These are phyloP conservation scores for Williopsis jadinii DNA, from an alignment of 1,139 yeast species.

Conservation along the genomic window DNA sequence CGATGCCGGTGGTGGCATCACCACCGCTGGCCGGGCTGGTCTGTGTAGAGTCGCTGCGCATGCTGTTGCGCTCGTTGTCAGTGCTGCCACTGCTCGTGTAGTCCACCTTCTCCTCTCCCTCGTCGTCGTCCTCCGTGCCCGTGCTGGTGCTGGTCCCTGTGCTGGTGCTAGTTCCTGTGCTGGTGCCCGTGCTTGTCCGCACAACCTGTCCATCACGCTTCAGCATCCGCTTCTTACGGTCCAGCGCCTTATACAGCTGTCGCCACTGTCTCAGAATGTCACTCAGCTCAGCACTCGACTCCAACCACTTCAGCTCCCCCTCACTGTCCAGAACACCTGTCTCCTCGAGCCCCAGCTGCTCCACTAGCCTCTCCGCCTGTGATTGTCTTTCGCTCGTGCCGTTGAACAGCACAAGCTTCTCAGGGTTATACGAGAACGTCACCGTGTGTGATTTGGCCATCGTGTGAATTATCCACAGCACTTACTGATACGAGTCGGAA, in stretches of 20 bases:
- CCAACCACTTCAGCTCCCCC: slow-evolving; percentile 6
- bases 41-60: too few relatives aligned
- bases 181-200: slow-evolving; percentile 17
- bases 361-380: too few relatives aligned
- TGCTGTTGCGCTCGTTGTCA: too few relatives aligned
- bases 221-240: slow-evolving; percentile 18
- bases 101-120: not conserved
- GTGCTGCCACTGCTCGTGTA: too few relatives aligned
- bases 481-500: too few relatives aligned
- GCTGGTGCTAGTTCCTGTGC: slow-evolving; percentile 3
- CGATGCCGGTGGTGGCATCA: too few relatives aligned
- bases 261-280: slow-evolving; percentile 13
- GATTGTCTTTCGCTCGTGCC: too few relatives aligned
- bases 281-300: slow-evolving; percentile 8
- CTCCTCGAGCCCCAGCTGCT: too few relatives aligned
- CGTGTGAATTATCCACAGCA: too few relatives aligned
- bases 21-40: too few relatives aligned
- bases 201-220: slow-evolving; percentile 8
- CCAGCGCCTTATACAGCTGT: slow-evolving; percentile 15
- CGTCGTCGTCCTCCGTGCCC: not conserved
- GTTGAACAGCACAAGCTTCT: too few relatives aligned
- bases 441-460: not conserved
- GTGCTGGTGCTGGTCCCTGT: not conserved
- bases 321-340: too few relatives aligned
- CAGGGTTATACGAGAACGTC: slow-evolving; percentile 8